A percentile compares a stretch with the other conserved stretches of the same genome.
phyloP scores from a whole-genome alignment of 495 filamentous ascomycete species.

The Chlorociboria aeruginascens region DNA sequence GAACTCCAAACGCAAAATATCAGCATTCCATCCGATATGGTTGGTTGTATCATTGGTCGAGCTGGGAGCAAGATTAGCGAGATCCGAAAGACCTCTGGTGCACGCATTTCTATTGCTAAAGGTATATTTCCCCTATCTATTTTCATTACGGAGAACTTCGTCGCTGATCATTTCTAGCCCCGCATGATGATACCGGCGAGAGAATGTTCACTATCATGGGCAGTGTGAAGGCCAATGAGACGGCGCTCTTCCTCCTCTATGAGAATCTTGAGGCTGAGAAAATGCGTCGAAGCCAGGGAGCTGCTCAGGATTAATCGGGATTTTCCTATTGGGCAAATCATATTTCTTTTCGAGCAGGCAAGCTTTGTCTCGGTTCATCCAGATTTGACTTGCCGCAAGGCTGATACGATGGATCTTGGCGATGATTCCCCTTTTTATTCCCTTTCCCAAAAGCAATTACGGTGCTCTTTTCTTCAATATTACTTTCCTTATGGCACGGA shows the following conservation, averaged over 20 bases:
- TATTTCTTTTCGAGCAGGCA: conserved; percentile 22
- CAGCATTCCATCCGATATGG: conserved; percentile 98
- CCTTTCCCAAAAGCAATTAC: conserved; percentile 21
- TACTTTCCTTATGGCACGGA: conserved; percentile 15
- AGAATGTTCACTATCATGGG: conserved; percentile 99
- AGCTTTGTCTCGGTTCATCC: conserved; percentile 21
- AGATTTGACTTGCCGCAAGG: conserved; percentile 50
- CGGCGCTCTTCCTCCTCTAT: conserved; percentile 89
- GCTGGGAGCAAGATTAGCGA: conserved; percentile 94
- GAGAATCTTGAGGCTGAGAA: conserved; percentile 99
- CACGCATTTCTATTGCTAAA: conserved; percentile 96
- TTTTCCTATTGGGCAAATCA: conserved; percentile 13
- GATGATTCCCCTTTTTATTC: conserved; percentile 18
- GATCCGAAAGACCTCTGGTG: conserved; percentile 90
- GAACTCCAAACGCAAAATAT: conserved; percentile 98
- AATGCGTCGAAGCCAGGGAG: conserved; percentile 73
- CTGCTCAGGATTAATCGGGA: conserved; percentile 47
- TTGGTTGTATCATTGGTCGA: conserved; percentile 96
- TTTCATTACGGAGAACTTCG: not conserved
- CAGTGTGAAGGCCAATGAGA: conserved; percentile 81
- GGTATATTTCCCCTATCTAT: not conserved
- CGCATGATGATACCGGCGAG: conserved; percentile 94
- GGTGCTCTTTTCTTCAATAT: conserved; percentile 22
- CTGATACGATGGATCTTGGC: conserved; percentile 30
- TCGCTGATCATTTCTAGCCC: conserved; percentile 31